phyloP scores from a whole-genome alignment of 2,329 filamentous ascomycete genomes.

The Hypoxylon sp. region DNA sequence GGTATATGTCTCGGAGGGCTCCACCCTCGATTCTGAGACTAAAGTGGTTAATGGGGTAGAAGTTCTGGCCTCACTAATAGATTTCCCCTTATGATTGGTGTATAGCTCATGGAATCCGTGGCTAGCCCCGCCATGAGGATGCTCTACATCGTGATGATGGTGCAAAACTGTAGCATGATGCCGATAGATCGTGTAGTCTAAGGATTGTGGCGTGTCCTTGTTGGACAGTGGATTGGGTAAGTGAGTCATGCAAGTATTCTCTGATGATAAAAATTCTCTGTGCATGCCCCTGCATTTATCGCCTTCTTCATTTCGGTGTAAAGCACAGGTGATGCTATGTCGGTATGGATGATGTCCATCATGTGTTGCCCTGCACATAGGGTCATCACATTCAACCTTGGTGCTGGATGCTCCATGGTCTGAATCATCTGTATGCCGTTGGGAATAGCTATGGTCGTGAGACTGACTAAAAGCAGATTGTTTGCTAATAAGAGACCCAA shows the following conservation, averaged over 20 bases:
- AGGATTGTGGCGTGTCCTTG: conserved; percentile 12
- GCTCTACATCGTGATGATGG: conserved; percentile 55
- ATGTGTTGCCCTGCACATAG: conserved; percentile 52
- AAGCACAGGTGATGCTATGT: conserved; percentile 55
- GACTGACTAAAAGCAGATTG: conserved; percentile 13
- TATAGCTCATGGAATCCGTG: conserved; percentile 34
- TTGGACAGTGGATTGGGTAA: conserved; percentile 13
- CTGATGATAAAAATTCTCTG: conserved; percentile 1
- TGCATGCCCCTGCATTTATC: conserved; percentile 19
- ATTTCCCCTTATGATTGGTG: conserved; percentile 4
- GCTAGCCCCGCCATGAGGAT: conserved; percentile 49
- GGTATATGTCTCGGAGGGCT: neutral
- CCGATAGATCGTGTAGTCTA: conserved; percentile 37
- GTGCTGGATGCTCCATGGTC: conserved; percentile 22
- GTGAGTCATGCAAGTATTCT: conserved; percentile 6
- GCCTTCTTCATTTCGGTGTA: conserved; percentile 44
- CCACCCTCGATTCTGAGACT: neutral
- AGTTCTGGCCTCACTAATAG: neutral
- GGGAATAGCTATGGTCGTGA: conserved; percentile 6
- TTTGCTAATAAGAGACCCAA: neutral
- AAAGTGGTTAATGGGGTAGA: neutral
- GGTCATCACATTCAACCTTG: conserved; percentile 51
- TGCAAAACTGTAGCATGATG: conserved; percentile 56
- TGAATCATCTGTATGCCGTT: conserved; percentile 11
- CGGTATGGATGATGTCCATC: conserved; percentile 51